Base-by-base conservation (phyloP, 2,329 filamentous ascomycete species). In the Xylariales sp. region DNA sequence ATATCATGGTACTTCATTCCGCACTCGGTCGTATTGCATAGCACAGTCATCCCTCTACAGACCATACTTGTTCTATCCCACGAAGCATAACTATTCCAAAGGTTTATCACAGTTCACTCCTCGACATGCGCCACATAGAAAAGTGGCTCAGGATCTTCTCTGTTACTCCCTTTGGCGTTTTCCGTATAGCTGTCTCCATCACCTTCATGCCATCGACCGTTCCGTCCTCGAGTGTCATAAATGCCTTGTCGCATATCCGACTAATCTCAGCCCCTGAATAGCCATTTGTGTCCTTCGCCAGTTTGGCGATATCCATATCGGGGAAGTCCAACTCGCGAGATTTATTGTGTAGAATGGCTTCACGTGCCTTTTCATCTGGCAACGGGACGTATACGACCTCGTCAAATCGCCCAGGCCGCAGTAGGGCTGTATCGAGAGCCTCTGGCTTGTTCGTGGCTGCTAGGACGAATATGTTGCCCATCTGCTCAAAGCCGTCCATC, bases 381-480 rank as follows among this genome's bases (percentile, higher is more conserved):
- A 88, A 85, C 0, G 87, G 86, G 31, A 96, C 87, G 60, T 95
- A 95, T 33, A 95, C 76, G 24, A 89, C 74, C 50, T 84, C 78
- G 55, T 95, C 88, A 60, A 97, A 87, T 20, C 91, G 78, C 2
- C 91, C 91, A 0, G 88, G 86, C 1, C 91, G 80, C 57, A 95
- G 78, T 24, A 97, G 73, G 1, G 91, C 91, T 1, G 87, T 79
- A 58, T 97, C 91, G 15, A 97, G 76, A 2, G 83, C 75, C 54
- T 95, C 86, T 0, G 91, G 91, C 40, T 88, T 81, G 65, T 97
- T 97, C 0, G 91, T 97, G 3, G 91, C 91, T 0, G 88, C 91
- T 14, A 97, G 78, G 11, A 96, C 84, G 45, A 94, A 77, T 1
- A 97, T 89, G 43, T 86, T 86, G 41, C 83, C 83, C 15, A 94